These are phyloP conservation scores for Vitis cinerea DNA, from an alignment of 164 flowering plant genomes.

Conservation along the genomic window DNA sequence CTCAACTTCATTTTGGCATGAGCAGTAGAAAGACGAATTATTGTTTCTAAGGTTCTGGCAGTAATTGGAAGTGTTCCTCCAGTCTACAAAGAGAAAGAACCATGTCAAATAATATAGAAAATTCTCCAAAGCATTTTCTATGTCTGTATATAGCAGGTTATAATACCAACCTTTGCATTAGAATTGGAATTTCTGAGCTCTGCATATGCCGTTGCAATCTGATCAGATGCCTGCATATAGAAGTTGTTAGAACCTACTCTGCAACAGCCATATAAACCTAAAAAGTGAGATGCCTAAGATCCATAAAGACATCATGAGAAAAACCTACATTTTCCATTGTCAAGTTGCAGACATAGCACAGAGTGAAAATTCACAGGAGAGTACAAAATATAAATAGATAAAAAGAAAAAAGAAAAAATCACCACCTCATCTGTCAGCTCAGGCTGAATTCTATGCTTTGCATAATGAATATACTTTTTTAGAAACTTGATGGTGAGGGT, in stretches of 20 bases:
- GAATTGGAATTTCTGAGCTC: slow-evolving; percentile 85
- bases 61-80: slow-evolving; percentile 99
- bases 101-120: neutral
- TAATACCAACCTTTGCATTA: slow-evolving; percentile 59
- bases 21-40: slow-evolving; percentile 95
- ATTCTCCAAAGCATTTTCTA: neutral
- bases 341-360: neutral
- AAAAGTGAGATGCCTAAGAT: neutral
- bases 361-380: neutral
- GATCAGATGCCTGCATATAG: slow-evolving; percentile 75
- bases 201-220: slow-evolving; percentile 90
- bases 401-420: slow-evolving; percentile 5
- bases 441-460: slow-evolving; percentile 89
- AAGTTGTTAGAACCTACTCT: slow-evolving; percentile 4
- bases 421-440: slow-evolving; percentile 93
- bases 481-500: slow-evolving; percentile 90
- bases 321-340: neutral
- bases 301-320: neutral
- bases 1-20: slow-evolving; percentile 94
- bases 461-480: slow-evolving; percentile 95
- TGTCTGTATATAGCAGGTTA: neutral
- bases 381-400: neutral
- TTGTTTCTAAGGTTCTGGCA: slow-evolving; percentile 95
- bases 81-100: slow-evolving; percentile 40
- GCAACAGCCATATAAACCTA: neutral